Conservation (phyloP, 2,329 filamentous ascomycete species). For the Microascus cirrosus region DNA sequence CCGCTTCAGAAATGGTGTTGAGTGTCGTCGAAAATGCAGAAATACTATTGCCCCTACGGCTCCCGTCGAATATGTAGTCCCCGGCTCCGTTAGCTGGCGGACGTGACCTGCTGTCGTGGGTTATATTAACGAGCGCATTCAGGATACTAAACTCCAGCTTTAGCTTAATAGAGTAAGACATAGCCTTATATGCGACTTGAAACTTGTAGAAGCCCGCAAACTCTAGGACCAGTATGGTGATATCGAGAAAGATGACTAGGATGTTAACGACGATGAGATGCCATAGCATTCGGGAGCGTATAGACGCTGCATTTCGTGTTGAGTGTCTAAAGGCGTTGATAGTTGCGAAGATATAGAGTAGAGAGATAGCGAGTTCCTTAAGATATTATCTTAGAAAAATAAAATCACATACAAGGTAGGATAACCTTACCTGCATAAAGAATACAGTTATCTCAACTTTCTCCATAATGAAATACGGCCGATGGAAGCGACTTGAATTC, state of each 20-base stretch:
- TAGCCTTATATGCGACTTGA: slow-evolving; percentile 21
- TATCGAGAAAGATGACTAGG: slow-evolving; percentile 32
- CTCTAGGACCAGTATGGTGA: slow-evolving; percentile 21
- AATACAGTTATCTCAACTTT: slow-evolving; percentile 45
- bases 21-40: neutral
- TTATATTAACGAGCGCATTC: slow-evolving; percentile 13
- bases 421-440: slow-evolving; percentile 28
- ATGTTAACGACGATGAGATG: slow-evolving; percentile 34
- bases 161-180: slow-evolving; percentile 23
- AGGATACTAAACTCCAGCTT: slow-evolving; percentile 24
- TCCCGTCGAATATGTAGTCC: neutral
- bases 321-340: slow-evolving; percentile 34
- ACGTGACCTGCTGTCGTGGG: neutral
- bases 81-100: neutral
- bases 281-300: slow-evolving; percentile 14
- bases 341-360: slow-evolving; percentile 41
- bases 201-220: slow-evolving; percentile 18
- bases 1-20: neutral
- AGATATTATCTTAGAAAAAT: neutral
- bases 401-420: neutral
- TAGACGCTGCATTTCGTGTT: slow-evolving; percentile 10
- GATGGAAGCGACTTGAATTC: slow-evolving; percentile 9
- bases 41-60: neutral
- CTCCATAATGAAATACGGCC: slow-evolving; percentile 34
- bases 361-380: slow-evolving; percentile 37